Base-by-base conservation (phyloP, 169 alveolate species). In the Plasmodium coatneyi region DNA sequence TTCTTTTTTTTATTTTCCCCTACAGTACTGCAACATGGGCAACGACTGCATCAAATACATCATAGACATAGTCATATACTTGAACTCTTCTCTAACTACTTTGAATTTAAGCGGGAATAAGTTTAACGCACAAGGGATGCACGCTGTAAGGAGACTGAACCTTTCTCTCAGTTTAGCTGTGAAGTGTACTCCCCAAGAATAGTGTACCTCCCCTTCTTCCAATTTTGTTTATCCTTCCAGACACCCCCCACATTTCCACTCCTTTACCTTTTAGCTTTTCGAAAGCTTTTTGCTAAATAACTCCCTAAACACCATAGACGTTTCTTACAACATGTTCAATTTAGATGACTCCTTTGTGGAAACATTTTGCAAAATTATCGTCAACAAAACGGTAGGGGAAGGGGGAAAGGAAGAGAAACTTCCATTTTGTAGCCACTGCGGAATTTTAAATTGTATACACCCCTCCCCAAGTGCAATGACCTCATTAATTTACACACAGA, bases 291-390 rank as follows among this genome's bases (percentile, higher is more conserved):
- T 76, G 66, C 66, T 84, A 74, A 84, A 84, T 41, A 41, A 72
- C 39, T 72, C 84, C 41, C 79, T 84, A 52, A 52, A 3, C 70
- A 84, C 32, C 60, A 30, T 84, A 41, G 93, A 84, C 41, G 93
- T 76, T 46, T 84, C 93, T 84, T 84, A 84, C 79, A 84, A 84
- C 30, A 84, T 84, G 93, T 84, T 84, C 80, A 74, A 74, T 74
- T 84, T 84, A 84, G 30, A 30, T 49, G 78, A 76, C 84, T 22
- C 78, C 34, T 84, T 84, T 39, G 60, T 74, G 52, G 83, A 84
- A 46, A 76, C 66, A 16, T 22, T 84, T 49, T 72, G 80, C 82
- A 84, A 84, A 74, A 71, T 84, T 46, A 54, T 84, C 22, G 43
- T 25, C 60, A 71, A 78, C 71, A 28, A 74, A 84, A 84, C 93